phyloP scores from a whole-genome alignment of 192 early-diverging fungal genomes.

The Chytriomyces sp. region DNA sequence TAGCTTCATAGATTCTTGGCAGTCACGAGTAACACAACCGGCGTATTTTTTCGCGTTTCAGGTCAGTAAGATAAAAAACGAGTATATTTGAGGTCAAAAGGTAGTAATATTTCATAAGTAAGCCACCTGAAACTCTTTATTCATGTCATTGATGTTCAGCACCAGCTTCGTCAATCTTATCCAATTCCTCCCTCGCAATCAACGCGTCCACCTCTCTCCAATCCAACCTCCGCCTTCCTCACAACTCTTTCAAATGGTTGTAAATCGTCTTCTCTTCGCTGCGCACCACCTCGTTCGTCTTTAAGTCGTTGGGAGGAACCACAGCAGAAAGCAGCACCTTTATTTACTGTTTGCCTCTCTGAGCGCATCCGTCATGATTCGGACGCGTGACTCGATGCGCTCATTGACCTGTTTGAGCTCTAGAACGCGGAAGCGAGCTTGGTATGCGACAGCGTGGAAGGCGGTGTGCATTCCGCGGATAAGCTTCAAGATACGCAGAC shows the following conservation, averaged over 20 bases:
- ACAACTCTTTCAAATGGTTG: neutral
- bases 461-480: neutral
- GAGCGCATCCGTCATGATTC: neutral
- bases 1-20: no score
- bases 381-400: neutral
- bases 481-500: neutral
- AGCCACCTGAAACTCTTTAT: no score
- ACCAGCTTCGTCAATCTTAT: no score
- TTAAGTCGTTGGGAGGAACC: neutral
- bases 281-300: neutral
- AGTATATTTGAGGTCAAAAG: no score
- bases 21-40: no score
- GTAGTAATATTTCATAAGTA: no score
- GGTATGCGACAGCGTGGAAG: neutral
- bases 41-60: no score
- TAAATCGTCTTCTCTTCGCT: neutral
- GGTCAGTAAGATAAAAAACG: no score
- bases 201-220: neutral
- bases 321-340: neutral
- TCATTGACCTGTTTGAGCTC: neutral
- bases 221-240: neutral
- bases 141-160: no score
- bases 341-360: neutral
- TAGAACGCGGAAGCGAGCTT: neutral
- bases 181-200: neutral